phyloP scores from a whole-genome alignment of 768 basidiomycete species.

The Trametes punicea region DNA sequence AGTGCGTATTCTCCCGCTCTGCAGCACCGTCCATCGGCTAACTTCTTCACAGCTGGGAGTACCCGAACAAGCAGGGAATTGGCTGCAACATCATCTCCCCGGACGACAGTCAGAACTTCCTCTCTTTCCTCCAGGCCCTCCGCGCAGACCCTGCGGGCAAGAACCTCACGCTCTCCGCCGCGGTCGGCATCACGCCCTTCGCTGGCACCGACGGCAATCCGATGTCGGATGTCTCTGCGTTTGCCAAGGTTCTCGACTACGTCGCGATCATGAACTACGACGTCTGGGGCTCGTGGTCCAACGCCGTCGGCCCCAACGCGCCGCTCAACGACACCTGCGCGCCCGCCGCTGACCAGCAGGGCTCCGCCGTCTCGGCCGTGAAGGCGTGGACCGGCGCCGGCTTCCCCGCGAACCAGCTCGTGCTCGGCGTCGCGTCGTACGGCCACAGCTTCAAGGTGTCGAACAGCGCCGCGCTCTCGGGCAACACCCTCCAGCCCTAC shows the following conservation, averaged over 20 bases:
- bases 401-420: constrained; percentile 71
- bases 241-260: constrained; percentile 67
- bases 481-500: constrained; percentile 40
- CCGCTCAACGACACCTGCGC: constrained; percentile 81
- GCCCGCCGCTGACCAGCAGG: constrained; percentile 50
- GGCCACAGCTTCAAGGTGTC: constrained; percentile 66
- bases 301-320: constrained; percentile 77
- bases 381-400: constrained; percentile 74
- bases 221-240: constrained; percentile 63
- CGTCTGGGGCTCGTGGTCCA: constrained; percentile 47
- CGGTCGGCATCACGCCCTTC: constrained; percentile 48
- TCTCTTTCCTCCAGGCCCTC: constrained; percentile 69
- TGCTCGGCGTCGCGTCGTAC: constrained; percentile 83
- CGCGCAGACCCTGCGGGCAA: constrained; percentile 48
- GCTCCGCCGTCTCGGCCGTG: constrained; percentile 79
- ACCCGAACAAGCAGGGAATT: constrained; percentile 63
- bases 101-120: constrained; percentile 73
- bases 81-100: constrained; percentile 60
- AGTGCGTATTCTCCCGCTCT: constrained; percentile 21
- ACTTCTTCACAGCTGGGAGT: constrained; percentile 69
- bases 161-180: constrained; percentile 56
- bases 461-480: constrained; percentile 33
- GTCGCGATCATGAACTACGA: constrained; percentile 73
- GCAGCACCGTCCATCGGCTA: background rate
- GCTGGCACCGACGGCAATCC: constrained; percentile 50